Evolutionary conservation across 169 alveolate genomes (phyloP), one percentile per base, ranked within the genome.

Genomic region (Cyclospora cayetanensis): DNA sequence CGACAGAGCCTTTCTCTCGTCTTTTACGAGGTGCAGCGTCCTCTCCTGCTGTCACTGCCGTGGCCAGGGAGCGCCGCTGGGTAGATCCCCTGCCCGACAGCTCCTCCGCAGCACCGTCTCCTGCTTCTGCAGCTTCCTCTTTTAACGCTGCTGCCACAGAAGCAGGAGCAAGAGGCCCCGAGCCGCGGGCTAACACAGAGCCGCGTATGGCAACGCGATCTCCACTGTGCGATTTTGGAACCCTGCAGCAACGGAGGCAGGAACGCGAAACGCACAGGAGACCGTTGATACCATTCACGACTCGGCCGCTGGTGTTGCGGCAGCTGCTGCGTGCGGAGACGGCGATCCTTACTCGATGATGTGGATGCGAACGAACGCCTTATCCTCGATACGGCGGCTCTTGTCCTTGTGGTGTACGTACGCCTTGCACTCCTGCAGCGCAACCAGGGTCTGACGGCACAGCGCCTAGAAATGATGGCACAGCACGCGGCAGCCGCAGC

Each of bases 381-480:
- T 76, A 9, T 76, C 86, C 25, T 27, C 86, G 27, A 76, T 76
- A 25, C 86, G 66, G 46, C 86, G 86, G 3, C 68, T 43, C 42
- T 76, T 76, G 66, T 76, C 86, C 68, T 76, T 76, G 39, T 66
- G 86, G 86, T 76, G 86, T 76, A 43, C 86, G 66, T 76, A 76
- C 86, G 43, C 86, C 66, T 76, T 76, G 66, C 68, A 7, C n/a
- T 70, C 83, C 83, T 70, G 41, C 53, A 70, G 35, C 60, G 5
- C 60, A 46, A 1, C 60, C 11, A 12, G 60, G 20, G 60, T 15
- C 60, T 0, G 60, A 12, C 25, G 20, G 0, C 20, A 46, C 60
- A 15, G 11, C 20, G 25, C 60, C 1, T 46, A 46, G 53, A 34
- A 27, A 27, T 34, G 52, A 5, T 0, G 50, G 52, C 15, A 25